These are phyloP conservation scores for Tolypocladium endophyticum DNA, from an alignment of 2,329 filamentous ascomycete genomes.

Conservation along the genomic window DNA sequence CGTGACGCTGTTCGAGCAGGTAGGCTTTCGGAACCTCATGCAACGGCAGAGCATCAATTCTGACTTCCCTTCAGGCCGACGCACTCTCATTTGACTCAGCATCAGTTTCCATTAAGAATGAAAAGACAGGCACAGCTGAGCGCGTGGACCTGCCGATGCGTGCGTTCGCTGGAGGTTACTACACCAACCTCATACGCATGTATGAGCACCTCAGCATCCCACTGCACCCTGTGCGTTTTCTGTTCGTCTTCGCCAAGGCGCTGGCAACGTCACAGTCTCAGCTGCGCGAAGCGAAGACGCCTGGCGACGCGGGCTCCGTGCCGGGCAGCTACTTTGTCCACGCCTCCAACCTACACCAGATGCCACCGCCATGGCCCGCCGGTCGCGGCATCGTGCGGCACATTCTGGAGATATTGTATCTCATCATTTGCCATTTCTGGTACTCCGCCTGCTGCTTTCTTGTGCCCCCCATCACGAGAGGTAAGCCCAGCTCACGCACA, in stretches of 20 bases:
- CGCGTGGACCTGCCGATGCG: conserved; percentile 29
- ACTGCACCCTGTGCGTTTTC: conserved; percentile 38
- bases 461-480: conserved; percentile 20
- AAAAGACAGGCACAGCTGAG: conserved; percentile 16
- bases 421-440: conserved; percentile 40
- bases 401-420: conserved; percentile 29
- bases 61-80: conserved; percentile 13
- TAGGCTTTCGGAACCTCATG: conserved; percentile 1
- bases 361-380: conserved; percentile 30
- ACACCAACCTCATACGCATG: conserved; percentile 43
- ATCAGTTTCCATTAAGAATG: conserved; percentile 24
- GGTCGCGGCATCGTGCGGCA: conserved; percentile 24
- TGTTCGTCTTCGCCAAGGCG: conserved; percentile 38
- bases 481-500: background rate
- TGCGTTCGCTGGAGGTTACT: conserved; percentile 32
- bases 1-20: conserved; percentile 27
- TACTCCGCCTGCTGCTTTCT: conserved; percentile 42
- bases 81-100: conserved; percentile 26
- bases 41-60: background rate
- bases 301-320: conserved; percentile 6
- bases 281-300: conserved; percentile 1
- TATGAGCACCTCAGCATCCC: conserved; percentile 42
- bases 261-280: conserved; percentile 2
- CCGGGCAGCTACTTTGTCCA: conserved; percentile 37
- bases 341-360: conserved; percentile 41